Percentiles rank a stretch among this genome's conserved stretches.
phyloP scores from a whole-genome alignment of 2,329 filamentous ascomycete genomes.

The Claviceps spartinae region DNA sequence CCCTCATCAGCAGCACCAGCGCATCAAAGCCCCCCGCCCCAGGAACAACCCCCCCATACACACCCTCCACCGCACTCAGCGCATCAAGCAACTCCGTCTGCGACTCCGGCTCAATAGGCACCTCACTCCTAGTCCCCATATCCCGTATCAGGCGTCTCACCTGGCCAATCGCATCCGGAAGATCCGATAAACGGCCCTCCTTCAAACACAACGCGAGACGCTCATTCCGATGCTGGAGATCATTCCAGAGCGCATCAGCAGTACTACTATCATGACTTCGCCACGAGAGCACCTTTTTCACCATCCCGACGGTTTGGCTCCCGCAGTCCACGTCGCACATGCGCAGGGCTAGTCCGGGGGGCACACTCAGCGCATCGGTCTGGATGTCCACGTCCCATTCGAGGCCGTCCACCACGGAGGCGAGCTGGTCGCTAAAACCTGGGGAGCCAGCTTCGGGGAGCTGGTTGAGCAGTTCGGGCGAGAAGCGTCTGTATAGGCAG shows the following conservation, averaged over 20 bases:
- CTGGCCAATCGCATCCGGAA: conserved; percentile 32
- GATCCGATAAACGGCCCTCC: conserved; percentile 28
- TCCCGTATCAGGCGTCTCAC: conserved; percentile 53
- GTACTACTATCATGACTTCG: conserved; percentile 46
- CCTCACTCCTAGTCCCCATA: conserved; percentile 61
- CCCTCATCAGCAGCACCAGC: conserved; percentile 63
- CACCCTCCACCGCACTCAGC: conserved; percentile 56
- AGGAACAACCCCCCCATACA: conserved; percentile 83
- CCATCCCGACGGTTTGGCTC: conserved; percentile 88
- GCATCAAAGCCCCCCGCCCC: conserved; percentile 93
- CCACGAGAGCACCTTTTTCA: conserved; percentile 82
- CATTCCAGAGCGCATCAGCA: conserved; percentile 60
- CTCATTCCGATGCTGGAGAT: conserved; percentile 63
- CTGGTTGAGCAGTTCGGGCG: conserved; percentile 54
- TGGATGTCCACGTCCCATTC: conserved; percentile 70
- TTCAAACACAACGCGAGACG: conserved; percentile 52
- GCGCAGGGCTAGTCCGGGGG: conserved; percentile 59
- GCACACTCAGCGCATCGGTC: conserved; percentile 58
- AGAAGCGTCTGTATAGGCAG: conserved; percentile 86
- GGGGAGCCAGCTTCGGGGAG: conserved; percentile 53
- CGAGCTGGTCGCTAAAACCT: conserved; percentile 54
- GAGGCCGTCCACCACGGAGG: conserved; percentile 49
- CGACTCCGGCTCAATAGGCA: conserved; percentile 77
- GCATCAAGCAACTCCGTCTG: conserved; percentile 79
- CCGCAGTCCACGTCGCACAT: conserved; percentile 97